Conservation (phyloP, 768 basidiomycete genomes). For the Leccinum olivaceopallidum region DNA sequence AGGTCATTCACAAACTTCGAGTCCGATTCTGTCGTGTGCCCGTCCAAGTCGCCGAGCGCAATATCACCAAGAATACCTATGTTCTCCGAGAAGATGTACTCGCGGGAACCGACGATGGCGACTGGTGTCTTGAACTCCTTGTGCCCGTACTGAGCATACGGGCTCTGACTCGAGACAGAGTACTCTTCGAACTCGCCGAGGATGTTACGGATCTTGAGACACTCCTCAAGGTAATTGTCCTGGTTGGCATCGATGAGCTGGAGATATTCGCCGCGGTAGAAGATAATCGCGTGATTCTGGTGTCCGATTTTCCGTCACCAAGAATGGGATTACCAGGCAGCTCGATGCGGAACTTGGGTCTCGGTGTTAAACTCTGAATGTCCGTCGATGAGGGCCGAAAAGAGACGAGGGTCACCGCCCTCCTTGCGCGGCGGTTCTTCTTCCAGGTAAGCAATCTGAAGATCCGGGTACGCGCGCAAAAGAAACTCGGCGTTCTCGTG, state of each 20-base stretch:
- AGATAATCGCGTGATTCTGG: conserved; percentile 99
- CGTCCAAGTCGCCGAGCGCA: conserved; percentile 39
- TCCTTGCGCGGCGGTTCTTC: conserved; percentile 94
- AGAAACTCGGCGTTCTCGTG: conserved; percentile 99
- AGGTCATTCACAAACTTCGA: too few relatives aligned
- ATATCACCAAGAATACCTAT: conserved; percentile 99
- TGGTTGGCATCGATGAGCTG: conserved; percentile 99
- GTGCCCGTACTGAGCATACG: conserved; percentile 88
- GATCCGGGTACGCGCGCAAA: conserved; percentile 94
- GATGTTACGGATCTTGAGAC: conserved; percentile 97
- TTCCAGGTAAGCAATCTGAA: conserved; percentile 98
- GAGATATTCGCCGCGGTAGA: conserved; percentile 98
- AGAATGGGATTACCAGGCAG: conserved; percentile 98
- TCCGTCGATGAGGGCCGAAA: conserved; percentile 95
- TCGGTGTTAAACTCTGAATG: conserved; percentile 95
- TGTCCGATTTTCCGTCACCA: conserved; percentile 99
- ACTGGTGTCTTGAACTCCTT: conserved; percentile 92
- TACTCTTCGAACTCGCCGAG: conserved; percentile 98
- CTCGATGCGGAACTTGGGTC: conserved; percentile 98
- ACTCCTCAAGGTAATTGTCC: conserved; percentile 99
- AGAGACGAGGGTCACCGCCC: conserved; percentile 92
- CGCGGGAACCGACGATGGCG: conserved; percentile 98
- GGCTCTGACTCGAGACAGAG: conserved; percentile 78
- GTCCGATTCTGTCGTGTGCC: too few relatives aligned
- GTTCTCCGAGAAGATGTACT: conserved; percentile 99